Conservation (phyloP, 768 basidiomycete species). For the Tulasnella sp. region DNA sequence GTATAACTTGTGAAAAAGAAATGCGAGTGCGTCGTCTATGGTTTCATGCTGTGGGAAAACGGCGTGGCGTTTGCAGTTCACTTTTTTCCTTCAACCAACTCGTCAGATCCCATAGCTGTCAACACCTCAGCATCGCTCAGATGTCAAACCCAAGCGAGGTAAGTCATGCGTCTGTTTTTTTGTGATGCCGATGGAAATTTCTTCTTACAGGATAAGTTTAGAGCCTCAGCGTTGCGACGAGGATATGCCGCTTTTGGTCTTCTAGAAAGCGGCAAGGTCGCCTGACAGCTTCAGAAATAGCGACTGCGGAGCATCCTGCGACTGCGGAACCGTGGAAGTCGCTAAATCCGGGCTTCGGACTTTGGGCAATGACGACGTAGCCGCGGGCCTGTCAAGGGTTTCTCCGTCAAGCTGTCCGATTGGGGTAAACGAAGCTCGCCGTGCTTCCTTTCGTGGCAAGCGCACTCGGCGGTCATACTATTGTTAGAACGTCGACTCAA, state of each 20-base stretch:
- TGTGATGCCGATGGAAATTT: neutral
- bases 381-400: slow-evolving; percentile 6
- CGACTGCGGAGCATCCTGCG: neutral
- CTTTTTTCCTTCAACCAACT: neutral
- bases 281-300: slow-evolving; percentile 1
- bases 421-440: slow-evolving; percentile 2
- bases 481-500: neutral
- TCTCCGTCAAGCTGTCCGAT: slow-evolving; percentile 2
- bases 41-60: neutral
- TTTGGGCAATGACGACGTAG: neutral
- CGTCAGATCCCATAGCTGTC: neutral
- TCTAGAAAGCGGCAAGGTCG: neutral
- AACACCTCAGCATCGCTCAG: neutral
- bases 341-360: neutral
- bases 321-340: slow-evolving; percentile 5
- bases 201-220: neutral
- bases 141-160: neutral
- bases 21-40: neutral
- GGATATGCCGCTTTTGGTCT: neutral
- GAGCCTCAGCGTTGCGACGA: slow-evolving; percentile 1
- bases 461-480: neutral
- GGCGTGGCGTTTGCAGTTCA: neutral
- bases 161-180: neutral
- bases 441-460: neutral
- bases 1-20: neutral